Base-by-base conservation (phyloP, 345 rosid species). In the Arabidopsis suecica region DNA sequence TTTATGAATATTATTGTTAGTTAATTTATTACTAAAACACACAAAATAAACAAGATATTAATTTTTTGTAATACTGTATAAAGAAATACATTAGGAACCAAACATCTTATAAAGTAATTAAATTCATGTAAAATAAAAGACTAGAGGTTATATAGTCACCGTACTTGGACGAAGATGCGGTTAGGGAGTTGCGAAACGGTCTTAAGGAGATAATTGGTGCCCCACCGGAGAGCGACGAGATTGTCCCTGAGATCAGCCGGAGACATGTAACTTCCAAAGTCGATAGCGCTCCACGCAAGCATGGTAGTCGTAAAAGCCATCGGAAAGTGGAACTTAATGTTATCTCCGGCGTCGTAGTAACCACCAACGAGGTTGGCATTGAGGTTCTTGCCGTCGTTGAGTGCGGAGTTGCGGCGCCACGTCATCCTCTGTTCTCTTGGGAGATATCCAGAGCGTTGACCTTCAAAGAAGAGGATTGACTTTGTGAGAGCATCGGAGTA, bases 331-430 rank as follows among this genome's bases (percentile, higher is more conserved):
- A 89, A 94, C 81, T 88, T 91, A 48, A 94, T 79, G 77, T 91
- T 90, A 59, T 94, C 98, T 1, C 97, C 98, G 4, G 98, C 98
- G 63, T 94, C 96, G 61, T 91, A 90, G 81, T 91, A 94, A 6
- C 98, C 97, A 10, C 97, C 97, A 32, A 85, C 82, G 41, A 94
- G 79, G 85, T 91, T 89, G 3, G 81, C 41, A 45, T 82, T 79
- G 62, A 86, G 86, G 28, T 77, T 79, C 79, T 81, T 76, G 1
- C 98, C 97, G 62, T 94, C 98, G 56, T 82, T 68, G 44, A 94
- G 83, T 14, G 86, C 96, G 0, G 93, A 94, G 78, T 84, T 70
- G 20, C 82, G 79, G 0, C 97, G 88, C 97, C 98, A 94, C 0
- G 37, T 7, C 32, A 88, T 13, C 25, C 93, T 86, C 49, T 91